phyloP scores from a whole-genome alignment of 78 protist genomes.

The Polysphondylium violaceum region DNA sequence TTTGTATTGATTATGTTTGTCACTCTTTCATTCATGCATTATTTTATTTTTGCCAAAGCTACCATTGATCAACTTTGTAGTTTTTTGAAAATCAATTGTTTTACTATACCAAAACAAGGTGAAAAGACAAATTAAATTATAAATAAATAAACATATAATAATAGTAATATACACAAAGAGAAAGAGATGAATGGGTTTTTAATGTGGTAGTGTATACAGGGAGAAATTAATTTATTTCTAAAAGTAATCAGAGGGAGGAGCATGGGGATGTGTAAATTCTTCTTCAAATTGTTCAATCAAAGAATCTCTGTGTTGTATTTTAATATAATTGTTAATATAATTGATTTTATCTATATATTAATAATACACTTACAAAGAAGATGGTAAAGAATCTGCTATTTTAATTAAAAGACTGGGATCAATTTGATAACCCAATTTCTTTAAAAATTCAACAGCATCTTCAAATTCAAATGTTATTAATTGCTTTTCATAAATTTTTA shows the following conservation, averaged over 20 bases:
- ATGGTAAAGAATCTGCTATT: constrained; percentile 29
- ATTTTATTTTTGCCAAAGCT: constrained; percentile 38
- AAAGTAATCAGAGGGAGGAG: constrained; percentile 35
- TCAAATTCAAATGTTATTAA: constrained; percentile 20
- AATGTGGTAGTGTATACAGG: no score
- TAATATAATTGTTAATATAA: no score
- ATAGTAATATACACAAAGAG: no score
- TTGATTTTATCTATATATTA: not conserved
- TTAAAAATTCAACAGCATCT: constrained; percentile 62
- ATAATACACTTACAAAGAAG: constrained; percentile 11
- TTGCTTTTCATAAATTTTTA: constrained; percentile 34
- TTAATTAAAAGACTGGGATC: constrained; percentile 33
- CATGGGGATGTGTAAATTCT: constrained; percentile 47
- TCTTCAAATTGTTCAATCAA: constrained; percentile 41
- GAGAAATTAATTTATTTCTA: constrained; percentile 7
- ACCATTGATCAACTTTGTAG: constrained; percentile 53
- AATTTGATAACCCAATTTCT: constrained; percentile 36
- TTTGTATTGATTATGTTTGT: constrained; percentile 10
- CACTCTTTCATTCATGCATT: not conserved
- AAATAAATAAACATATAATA: not conserved
- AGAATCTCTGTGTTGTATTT: not conserved
- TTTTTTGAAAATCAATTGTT: constrained; percentile 61
- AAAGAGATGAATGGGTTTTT: no score
- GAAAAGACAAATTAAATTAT: not conserved
- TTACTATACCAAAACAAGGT: constrained; percentile 16